Percentiles rank a stretch among this genome's conserved stretches.
Conservation (phyloP, 345 rosid genomes). For the Bruguiera gymnorhiza region DNA sequence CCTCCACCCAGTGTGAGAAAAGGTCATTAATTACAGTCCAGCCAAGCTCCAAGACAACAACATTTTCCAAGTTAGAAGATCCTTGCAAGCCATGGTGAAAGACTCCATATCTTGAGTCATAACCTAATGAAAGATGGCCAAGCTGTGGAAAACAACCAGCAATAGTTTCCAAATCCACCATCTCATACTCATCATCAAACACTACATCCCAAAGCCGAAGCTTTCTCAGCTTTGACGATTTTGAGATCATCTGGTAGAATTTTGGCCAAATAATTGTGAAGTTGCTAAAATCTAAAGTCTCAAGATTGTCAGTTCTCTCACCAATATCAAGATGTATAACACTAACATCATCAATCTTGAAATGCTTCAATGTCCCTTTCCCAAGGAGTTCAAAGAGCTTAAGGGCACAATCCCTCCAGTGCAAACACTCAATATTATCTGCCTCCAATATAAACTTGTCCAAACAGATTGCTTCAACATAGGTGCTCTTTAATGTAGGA, state of each 20-base stretch:
- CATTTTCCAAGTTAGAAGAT: slow-evolving; percentile 46
- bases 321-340: slow-evolving; percentile 68
- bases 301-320: slow-evolving; percentile 60
- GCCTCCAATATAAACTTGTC: slow-evolving; percentile 82
- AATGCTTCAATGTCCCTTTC: slow-evolving; percentile 66
- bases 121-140: slow-evolving; percentile 63
- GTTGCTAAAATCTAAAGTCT: slow-evolving; percentile 62
- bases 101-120: slow-evolving; percentile 55
- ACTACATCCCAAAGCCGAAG: slow-evolving; percentile 79
- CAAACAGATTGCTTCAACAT: slow-evolving; percentile 59
- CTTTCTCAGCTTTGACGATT: slow-evolving; percentile 58
- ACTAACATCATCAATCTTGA: slow-evolving; percentile 69
- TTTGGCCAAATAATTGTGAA: slow-evolving; percentile 69
- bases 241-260: slow-evolving; percentile 72
- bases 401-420: slow-evolving; percentile 67
- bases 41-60: slow-evolving; percentile 67
- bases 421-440: slow-evolving; percentile 67
- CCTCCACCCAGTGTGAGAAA: slow-evolving; percentile 63
- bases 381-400: slow-evolving; percentile 74
- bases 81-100: slow-evolving; percentile 61
- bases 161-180: slow-evolving; percentile 62
- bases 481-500: slow-evolving; percentile 56
- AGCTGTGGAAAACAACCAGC: slow-evolving; percentile 62
- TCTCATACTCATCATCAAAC: slow-evolving; percentile 45
- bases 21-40: slow-evolving; percentile 59